phyloP scores from a whole-genome alignment of 2,329 filamentous ascomycete species.

The Exophiala phaeomuriformis region DNA sequence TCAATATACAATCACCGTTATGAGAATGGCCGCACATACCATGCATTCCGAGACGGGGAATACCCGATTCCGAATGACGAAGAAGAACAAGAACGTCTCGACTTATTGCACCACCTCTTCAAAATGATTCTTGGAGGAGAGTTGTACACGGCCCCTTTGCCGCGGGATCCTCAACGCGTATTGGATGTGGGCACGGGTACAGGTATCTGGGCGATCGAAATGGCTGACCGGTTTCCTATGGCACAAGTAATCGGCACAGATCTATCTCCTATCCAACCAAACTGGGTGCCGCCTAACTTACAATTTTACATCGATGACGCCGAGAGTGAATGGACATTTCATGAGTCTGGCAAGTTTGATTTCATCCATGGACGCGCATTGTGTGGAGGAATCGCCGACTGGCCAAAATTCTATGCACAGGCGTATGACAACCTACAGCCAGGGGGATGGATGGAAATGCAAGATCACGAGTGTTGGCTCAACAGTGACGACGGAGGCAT shows the following conservation, averaged over 20 bases:
- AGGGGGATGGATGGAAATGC: conserved; percentile 39
- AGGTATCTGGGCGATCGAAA: conserved; percentile 35
- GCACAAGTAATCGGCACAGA: conserved; percentile 38
- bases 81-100: conserved; percentile 27
- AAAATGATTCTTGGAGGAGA: conserved; percentile 31
- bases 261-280: conserved; percentile 35
- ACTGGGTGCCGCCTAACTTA: conserved; percentile 34
- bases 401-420: conserved; percentile 37
- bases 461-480: conserved; percentile 28
- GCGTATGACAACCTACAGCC: conserved; percentile 29
- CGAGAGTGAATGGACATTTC: conserved; percentile 31
- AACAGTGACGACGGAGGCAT: conserved; percentile 15
- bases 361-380: conserved; percentile 42
- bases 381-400: conserved; percentile 51
- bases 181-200: conserved; percentile 34
- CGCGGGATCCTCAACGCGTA: conserved; percentile 27
- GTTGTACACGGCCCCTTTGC: conserved; percentile 28
- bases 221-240: conserved; percentile 27
- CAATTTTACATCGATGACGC: conserved; percentile 34
- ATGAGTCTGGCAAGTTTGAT: conserved; percentile 33
- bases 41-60: conserved; percentile 35
- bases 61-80: conserved; percentile 34
- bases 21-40: conserved; percentile 40
- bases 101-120: conserved; percentile 32
- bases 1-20: conserved; percentile 17